Evolutionary conservation across 2,329 filamentous ascomycete genomes (phyloP).

Genomic region (Pochonia chlamydosporia): DNA sequence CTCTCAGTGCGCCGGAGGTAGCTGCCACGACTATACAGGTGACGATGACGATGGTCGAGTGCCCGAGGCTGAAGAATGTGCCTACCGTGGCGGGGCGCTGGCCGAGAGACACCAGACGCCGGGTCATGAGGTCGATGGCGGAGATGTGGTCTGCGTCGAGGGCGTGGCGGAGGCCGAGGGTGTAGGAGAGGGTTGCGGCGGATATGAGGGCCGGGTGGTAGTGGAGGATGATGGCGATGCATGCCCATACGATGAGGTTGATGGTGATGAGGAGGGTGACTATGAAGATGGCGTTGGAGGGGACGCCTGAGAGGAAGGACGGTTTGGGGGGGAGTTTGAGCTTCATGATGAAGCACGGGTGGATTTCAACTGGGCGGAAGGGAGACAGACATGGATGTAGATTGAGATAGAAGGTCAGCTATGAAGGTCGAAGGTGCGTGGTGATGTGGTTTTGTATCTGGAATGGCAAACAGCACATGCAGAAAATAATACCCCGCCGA

Average conservation of each 20-base stretch:
- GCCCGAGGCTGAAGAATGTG: constrained; percentile 89
- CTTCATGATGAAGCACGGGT: constrained; percentile 13
- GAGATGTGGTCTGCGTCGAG: constrained; percentile 86
- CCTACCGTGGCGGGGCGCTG: constrained; percentile 87
- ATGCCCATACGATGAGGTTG: constrained; percentile 52
- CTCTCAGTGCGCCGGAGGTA: constrained; percentile 75
- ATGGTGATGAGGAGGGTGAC: constrained; percentile 44
- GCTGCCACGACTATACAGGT: constrained; percentile 91
- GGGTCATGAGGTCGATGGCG: constrained; percentile 92
- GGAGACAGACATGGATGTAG: too few relatives aligned
- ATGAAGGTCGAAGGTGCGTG: too few relatives aligned
- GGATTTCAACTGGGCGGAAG: too few relatives aligned
- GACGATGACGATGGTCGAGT: constrained; percentile 86
- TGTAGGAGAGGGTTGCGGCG: constrained; percentile 79
- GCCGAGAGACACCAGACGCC: constrained; percentile 77
- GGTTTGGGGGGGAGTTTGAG: constrained; percentile 20
- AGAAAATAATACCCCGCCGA: too few relatives aligned
- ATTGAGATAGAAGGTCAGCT: too few relatives aligned
- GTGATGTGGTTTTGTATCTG: too few relatives aligned
- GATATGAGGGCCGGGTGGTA: constrained; percentile 61
- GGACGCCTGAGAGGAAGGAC: constrained; percentile 24
- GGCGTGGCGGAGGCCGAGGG: constrained; percentile 86
- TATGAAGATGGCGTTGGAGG: constrained; percentile 35
- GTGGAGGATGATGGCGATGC: constrained; percentile 45
- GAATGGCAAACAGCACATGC: too few relatives aligned